phyloP scores from a whole-genome alignment of 2,329 filamentous ascomycete genomes.

The Atkinsonella texensis region DNA sequence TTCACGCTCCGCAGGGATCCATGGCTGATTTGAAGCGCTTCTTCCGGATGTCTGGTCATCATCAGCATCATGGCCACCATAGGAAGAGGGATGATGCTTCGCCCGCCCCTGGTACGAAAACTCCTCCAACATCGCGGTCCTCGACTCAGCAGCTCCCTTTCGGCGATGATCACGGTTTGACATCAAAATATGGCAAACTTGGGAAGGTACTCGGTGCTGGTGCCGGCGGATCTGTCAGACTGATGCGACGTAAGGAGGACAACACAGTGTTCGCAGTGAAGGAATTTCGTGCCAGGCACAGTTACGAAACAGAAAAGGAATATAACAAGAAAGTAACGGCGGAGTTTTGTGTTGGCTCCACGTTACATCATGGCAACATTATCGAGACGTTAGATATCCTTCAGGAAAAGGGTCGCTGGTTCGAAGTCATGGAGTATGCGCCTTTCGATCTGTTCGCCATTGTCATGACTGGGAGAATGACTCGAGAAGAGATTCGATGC shows the following conservation, averaged over 20 bases:
- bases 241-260: constrained; percentile 90
- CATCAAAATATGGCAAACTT: constrained; percentile 90
- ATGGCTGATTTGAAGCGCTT: constrained; percentile 97
- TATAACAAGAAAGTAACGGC: constrained; percentile 98
- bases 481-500: constrained; percentile 78
- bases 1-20: constrained; percentile 48
- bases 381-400: constrained; percentile 97
- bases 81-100: constrained; percentile 59
- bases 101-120: constrained; percentile 43
- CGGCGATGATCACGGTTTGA: constrained; percentile 81
- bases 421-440: constrained; percentile 98
- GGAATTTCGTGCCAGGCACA: constrained; percentile 84
- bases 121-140: constrained; percentile 32
- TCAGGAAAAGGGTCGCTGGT: constrained; percentile 89
- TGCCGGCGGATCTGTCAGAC: constrained; percentile 82
- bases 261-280: constrained; percentile 94
- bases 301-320: constrained; percentile 87
- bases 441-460: constrained; percentile 94
- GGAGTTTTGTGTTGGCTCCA: constrained; percentile 96
- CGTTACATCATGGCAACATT: constrained; percentile 92
- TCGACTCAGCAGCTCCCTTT: constrained; percentile 62
- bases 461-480: constrained; percentile 98
- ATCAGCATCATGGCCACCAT: constrained; percentile 51
- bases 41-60: constrained; percentile 65
- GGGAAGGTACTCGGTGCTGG: constrained; percentile 89